phyloP scores from a whole-genome alignment of 345 rosid species.

The Heritiera littoralis region DNA sequence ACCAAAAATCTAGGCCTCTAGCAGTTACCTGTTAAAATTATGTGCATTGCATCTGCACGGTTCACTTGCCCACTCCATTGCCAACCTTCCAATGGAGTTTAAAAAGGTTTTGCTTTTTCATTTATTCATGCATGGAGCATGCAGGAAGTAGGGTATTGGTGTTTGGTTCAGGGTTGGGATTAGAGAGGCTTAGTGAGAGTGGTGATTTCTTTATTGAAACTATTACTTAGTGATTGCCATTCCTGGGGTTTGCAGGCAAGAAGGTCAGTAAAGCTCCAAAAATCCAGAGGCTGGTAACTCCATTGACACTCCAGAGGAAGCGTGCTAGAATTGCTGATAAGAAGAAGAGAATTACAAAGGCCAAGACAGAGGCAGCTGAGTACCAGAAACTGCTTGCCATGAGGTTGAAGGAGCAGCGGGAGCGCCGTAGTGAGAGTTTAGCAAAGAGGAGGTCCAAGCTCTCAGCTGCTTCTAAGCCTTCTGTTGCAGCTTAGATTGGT shows the following conservation, averaged over 20 bases:
- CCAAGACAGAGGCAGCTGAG: conserved; percentile 61
- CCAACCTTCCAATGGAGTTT: background rate
- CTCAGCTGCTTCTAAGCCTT: conserved; percentile 53
- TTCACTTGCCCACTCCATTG: background rate
- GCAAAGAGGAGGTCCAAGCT: conserved; percentile 55
- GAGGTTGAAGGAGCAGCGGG: conserved; percentile 72
- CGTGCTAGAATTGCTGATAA: conserved; percentile 52
- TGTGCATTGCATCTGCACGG: background rate
- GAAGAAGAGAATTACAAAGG: conserved; percentile 58
- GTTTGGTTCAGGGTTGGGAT: background rate
- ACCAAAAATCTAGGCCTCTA: background rate
- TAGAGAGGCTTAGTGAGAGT: background rate
- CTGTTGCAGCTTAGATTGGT: conserved; percentile 25
- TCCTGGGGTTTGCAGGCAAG: conserved; percentile 41
- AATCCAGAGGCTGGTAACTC: conserved; percentile 62
- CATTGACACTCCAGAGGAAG: conserved; percentile 60
- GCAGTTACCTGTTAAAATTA: background rate
- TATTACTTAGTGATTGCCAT: background rate
- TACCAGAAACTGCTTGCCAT: conserved; percentile 54
- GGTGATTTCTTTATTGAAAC: background rate
- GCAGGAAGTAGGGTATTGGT: background rate
- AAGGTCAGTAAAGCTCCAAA: conserved; percentile 64
- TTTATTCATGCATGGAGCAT: background rate
- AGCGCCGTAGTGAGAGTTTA: conserved; percentile 58
- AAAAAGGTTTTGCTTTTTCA: background rate